These are phyloP conservation scores for Aspergillus oerlinghausenensis DNA, from an alignment of 2,329 filamentous ascomycete genomes.

Conservation along the genomic window DNA sequence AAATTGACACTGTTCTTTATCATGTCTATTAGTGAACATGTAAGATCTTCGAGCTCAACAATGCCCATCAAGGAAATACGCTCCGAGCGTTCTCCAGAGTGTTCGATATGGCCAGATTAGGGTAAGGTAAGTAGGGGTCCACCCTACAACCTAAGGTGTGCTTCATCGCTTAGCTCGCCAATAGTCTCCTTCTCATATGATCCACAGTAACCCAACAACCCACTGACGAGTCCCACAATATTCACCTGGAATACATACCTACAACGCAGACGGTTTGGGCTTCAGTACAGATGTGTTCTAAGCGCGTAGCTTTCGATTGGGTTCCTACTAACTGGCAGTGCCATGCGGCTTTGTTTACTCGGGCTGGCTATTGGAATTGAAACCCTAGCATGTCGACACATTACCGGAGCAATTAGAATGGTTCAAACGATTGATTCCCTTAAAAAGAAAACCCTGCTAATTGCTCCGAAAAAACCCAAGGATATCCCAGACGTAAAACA, in stretches of 20 bases:
- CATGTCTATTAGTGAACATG: too few species aligned
- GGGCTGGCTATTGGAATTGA: neutral
- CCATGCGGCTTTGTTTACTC: neutral
- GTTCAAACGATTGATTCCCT: constrained; percentile 3
- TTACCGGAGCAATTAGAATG: constrained; percentile 27
- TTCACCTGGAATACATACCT: neutral
- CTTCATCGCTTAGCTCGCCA: neutral
- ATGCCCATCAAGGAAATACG: neutral
- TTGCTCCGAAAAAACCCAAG: constrained; percentile 18
- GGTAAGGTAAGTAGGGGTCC: neutral
- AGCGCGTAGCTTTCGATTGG: neutral
- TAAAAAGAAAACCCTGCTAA: constrained; percentile 25
- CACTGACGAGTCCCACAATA: neutral
- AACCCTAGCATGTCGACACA: neutral
- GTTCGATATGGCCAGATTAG: neutral
- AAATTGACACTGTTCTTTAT: too few species aligned
- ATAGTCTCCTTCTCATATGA: neutral
- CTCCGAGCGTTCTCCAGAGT: neutral
- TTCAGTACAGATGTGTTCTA: neutral
- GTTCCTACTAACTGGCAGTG: neutral
- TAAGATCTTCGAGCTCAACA: neutral
- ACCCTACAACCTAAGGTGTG: neutral
- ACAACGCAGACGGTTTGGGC: neutral
- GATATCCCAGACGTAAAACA: constrained; percentile 19
- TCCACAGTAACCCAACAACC: neutral